Base-by-base conservation (phyloP, 108 stramenopile species). In the Fragilaria crotonensis region DNA sequence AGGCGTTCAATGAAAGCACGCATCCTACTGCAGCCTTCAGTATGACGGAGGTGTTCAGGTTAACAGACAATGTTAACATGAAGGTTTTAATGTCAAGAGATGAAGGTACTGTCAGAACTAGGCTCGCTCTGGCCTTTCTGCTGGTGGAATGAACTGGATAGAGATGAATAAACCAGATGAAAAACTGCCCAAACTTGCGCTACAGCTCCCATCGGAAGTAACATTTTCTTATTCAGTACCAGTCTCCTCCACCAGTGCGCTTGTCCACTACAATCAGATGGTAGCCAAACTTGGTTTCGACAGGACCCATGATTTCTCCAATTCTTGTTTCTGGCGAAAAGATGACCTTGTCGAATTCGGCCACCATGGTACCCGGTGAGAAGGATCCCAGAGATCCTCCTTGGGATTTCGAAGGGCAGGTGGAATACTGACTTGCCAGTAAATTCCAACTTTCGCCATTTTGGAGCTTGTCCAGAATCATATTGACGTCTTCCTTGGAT, bases 241-340 rank as follows among this genome's bases (percentile, higher is more conserved):
- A 46, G 22, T 46, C 45, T 21, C 45, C 45, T 4, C 45, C 87
- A 45, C 87, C 87, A 33, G 84, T 71, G 11, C 87, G 71, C 45
- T 89, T 89, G 48, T 85, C 87, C 17, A 89, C 77, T 30, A 89
- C 79, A 23, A 89, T 79, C 18, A 89, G 50, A 79, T 89, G 87
- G 54, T 79, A 78, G 4, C 87, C 87, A 64, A 89, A 89, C 28
- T 81, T 25, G 5, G 82, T 83, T 51, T 71, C 44, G 2, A 83
- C 72, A 18, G 82, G 82, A 29, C 79, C 89, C 45, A 81, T 49
- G 2, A 86, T 26, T 60, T 77, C 60, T 4, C 78, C 81, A 25
- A 80, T 55, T 14, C 54, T 59, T 0, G 83, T 81, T 3, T 81
- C 68, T 1, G 80, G 73, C 22, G 63, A 50, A 72, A 89, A 89